Conservation (phyloP, 257 asterid species). For the Penstemon eatonii region DNA sequence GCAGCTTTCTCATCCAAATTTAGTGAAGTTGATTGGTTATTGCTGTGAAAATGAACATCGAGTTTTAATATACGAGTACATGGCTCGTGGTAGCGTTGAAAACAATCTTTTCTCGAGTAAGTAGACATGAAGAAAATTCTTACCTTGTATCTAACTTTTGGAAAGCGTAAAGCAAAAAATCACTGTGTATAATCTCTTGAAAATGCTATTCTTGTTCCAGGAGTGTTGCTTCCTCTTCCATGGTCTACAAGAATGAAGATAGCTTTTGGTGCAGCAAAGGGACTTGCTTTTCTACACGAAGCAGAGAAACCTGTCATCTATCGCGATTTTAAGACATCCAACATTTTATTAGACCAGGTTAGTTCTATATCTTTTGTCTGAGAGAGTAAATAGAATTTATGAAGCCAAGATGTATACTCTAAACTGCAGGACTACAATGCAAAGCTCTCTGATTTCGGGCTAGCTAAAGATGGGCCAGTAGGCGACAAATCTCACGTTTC, state of each 20-base stretch:
- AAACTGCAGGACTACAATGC: conserved; percentile 57
- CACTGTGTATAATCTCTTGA: too few species aligned
- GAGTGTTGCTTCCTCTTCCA: conserved; percentile 68
- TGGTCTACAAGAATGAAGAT: conserved; percentile 91
- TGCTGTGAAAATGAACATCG: conserved; percentile 69
- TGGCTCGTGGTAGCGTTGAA: conserved; percentile 67
- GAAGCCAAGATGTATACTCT: neutral
- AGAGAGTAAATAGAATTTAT: neutral
- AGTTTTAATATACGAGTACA: conserved; percentile 58
- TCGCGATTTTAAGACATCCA: conserved; percentile 90
- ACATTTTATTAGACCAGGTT: conserved; percentile 75
- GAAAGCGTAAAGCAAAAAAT: too few species aligned
- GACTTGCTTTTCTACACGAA: conserved; percentile 87
- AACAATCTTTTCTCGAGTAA: conserved; percentile 63
- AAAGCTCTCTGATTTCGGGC: conserved; percentile 67
- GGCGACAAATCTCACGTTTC: conserved; percentile 78
- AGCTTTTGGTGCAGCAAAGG: conserved; percentile 85
- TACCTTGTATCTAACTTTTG: neutral
- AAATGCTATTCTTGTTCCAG: conserved; percentile 7
- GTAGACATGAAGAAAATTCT: conserved; percentile 14
- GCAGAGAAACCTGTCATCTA: conserved; percentile 91
- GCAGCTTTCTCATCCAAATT: conserved; percentile 69
- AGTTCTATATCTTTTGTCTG: neutral
- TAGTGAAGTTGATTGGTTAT: conserved; percentile 66
- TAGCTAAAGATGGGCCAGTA: conserved; percentile 74